Evolutionary conservation across 2,329 filamentous ascomycete species (phyloP).

Genomic region (Aspergillus pseudonomiae): DNA sequence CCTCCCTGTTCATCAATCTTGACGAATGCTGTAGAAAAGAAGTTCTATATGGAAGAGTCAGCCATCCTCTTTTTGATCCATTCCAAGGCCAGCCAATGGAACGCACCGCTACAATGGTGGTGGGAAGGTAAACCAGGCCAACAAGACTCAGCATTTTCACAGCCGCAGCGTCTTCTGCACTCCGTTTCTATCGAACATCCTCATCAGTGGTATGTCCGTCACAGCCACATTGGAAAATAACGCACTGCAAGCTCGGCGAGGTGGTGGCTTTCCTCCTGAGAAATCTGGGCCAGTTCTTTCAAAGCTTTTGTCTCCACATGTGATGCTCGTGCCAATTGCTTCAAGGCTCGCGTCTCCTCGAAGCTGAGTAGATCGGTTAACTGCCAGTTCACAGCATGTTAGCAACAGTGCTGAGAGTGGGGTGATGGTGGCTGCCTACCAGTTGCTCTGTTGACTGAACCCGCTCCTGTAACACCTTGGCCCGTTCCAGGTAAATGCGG

Average conservation of each 20-base stretch:
- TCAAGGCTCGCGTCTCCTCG: conserved; percentile 13
- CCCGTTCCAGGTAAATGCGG: conserved; percentile 11
- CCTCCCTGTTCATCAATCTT: conserved; percentile 11
- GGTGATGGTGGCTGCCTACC: conserved; percentile 1
- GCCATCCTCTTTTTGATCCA: not conserved
- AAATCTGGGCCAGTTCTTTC: conserved; percentile 7
- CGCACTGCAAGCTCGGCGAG: conserved; percentile 15
- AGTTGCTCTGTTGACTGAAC: conserved; percentile 15
- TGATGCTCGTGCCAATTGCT: conserved; percentile 7
- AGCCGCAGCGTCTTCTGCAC: conserved; percentile 13
- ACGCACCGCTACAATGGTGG: conserved; percentile 18
- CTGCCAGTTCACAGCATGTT: not conserved
- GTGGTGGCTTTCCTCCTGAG: conserved; percentile 6
- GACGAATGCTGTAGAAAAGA: conserved; percentile 20
- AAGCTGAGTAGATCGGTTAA: conserved; percentile 15
- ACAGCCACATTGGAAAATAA: not conserved
- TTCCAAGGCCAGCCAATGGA: not conserved
- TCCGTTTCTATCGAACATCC: conserved; percentile 3
- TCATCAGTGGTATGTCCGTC: not conserved
- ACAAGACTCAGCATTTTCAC: conserved; percentile 19
- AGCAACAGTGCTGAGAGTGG: not conserved
- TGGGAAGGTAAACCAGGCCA: conserved; percentile 15
- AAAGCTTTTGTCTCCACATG: conserved; percentile 7
- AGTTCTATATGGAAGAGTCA: conserved; percentile 9
- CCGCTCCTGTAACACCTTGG: conserved; percentile 11